Evolutionary conservation across 2,329 filamentous ascomycete species (phyloP), one percentile per base, ranked within the genome.

Genomic region (Colletotrichum tofieldiae): DNA sequence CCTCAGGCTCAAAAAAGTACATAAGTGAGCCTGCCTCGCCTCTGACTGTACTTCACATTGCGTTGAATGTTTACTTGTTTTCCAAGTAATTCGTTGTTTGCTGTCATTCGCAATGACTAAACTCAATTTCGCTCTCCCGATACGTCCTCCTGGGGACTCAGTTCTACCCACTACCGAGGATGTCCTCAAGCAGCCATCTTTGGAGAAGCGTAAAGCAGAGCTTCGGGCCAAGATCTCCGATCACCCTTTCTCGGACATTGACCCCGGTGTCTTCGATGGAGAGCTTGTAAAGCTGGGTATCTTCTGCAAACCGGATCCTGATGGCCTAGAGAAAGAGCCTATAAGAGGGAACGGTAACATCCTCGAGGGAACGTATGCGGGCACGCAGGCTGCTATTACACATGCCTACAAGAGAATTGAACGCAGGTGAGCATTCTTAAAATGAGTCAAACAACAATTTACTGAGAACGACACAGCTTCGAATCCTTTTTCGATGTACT

Each of bases 381-480:
- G 80, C 8, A 81, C 80, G 0, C 81, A 82, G 51, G 77, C 81
- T 18, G 80, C 80, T 11, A 35, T 82, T 32, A 81, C 79, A 0
- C 78, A 82, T n/a, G 75, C 79, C 0, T 82, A 82, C 62, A 75
- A 76, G 14, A 76, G 78, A 18, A 81, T 82, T 61, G 81, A 82
- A 75, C 78, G 79, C 55, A 80, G 76, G 80, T 81, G 51, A 76
- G 78, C 37, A 32, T 45, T 14, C 16, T 37, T 0, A 7, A 37
- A n/a, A 11, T 20, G 14, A 23, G 41, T 3, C 12, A 43, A 11
- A 16, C 41, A 5, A 43, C 14, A 14, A 16, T 43, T 43, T 43
- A 5, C n/a, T 14, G 6, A 6, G 8, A n/a, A 20, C 1, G 12
- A 2, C 7, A 5, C 51, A 82, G 81, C 16, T 82, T 78, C 54